Percentiles rank a stretch among this genome's conserved stretches.
Conservation (phyloP, 306 rosid genomes). For the Psophocarpus tetragonolobus region DNA sequence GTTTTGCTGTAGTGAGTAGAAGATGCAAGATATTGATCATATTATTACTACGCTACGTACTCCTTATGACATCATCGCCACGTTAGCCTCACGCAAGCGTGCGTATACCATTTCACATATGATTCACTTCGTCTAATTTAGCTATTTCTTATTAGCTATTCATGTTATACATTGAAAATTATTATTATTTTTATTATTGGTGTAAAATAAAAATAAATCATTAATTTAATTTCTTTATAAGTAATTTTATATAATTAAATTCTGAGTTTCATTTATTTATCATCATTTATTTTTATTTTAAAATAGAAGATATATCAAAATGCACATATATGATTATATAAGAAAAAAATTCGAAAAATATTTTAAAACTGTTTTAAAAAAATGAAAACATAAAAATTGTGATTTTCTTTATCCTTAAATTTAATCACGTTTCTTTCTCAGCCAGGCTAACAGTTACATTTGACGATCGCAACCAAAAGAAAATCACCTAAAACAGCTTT, state of each 20-base stretch:
- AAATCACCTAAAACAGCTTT: neutral
- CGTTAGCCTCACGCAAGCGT: slow-evolving; percentile 63
- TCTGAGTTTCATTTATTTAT: neutral
- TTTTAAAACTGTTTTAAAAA: neutral
- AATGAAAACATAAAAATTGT: neutral
- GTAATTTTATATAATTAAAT: neutral
- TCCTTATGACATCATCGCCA: slow-evolving; percentile 46
- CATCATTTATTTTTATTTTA: neutral
- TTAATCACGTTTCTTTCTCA: neutral
- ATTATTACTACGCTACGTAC: slow-evolving; percentile 29
- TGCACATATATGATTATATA: neutral
- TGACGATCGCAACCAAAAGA: neutral
- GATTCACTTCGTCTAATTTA: neutral
- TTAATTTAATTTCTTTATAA: neutral
- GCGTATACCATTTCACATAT: neutral
- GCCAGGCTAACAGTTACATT: neutral
- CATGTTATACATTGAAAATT: neutral
- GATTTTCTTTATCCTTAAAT: neutral
- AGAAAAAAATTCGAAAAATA: neutral
- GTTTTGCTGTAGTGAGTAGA: slow-evolving; percentile 1
- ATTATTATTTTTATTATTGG: too few relatives aligned
- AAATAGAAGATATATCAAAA: neutral
- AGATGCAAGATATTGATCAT: slow-evolving; percentile 3
- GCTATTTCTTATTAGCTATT: too few relatives aligned
- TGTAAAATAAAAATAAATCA: too few relatives aligned